Evolutionary conservation across 1,139 yeast species (phyloP).

Genomic region (Taphrina deformans): DNA sequence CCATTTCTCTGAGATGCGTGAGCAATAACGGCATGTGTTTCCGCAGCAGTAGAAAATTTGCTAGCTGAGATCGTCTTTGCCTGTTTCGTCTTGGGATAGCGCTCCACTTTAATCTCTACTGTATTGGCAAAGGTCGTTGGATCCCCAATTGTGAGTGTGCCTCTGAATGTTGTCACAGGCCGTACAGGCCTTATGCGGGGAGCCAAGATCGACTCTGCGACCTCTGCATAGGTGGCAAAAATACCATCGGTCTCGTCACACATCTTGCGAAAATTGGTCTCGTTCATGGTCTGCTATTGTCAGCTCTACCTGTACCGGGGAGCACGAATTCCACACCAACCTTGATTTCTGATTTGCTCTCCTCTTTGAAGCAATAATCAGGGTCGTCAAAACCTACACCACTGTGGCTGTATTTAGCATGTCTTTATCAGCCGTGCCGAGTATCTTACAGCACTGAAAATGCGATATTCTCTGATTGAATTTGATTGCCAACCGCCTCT

Average conservation of each 20-base stretch:
- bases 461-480: conserved; percentile 39
- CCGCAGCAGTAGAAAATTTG: conserved; percentile 35
- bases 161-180: conserved; percentile 43
- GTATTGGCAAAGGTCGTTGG: conserved; percentile 39
- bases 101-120: conserved; percentile 53
- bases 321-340: neutral
- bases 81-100: conserved; percentile 62
- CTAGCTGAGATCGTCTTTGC: conserved; percentile 50
- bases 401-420: conserved; percentile 5
- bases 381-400: conserved; percentile 47
- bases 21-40: conserved; percentile 3
- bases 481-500: conserved; percentile 36
- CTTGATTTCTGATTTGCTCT: conserved; percentile 42
- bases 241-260: conserved; percentile 40
- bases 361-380: conserved; percentile 41
- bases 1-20: conserved; percentile 21
- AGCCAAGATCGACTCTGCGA: conserved; percentile 20
- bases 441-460: conserved; percentile 40
- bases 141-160: conserved; percentile 50
- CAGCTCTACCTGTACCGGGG: neutral
- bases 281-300: neutral
- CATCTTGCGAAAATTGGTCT: conserved; percentile 38
- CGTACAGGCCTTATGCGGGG: conserved; percentile 38
- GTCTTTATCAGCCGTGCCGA: neutral
- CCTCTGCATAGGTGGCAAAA: conserved; percentile 42